Evolutionary conservation across 2,329 filamentous ascomycete genomes (phyloP), one percentile per base, ranked within the genome.

Genomic region (Aspergillus calidoustus): DNA sequence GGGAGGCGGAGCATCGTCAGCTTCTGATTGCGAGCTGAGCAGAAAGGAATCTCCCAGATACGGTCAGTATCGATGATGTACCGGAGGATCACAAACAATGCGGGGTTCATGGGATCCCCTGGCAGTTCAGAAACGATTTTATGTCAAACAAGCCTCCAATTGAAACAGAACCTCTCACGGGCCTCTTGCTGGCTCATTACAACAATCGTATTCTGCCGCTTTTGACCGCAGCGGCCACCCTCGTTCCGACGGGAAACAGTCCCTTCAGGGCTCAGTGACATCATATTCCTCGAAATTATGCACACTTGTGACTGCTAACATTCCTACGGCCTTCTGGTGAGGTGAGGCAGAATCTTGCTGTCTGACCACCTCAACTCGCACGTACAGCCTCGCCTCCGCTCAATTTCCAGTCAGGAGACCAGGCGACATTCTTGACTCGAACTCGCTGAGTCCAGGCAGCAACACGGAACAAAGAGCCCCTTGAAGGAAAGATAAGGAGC

Each of bases 1-100:
- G 61, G 49, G 61, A 64, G 62, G 64, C 64, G 64, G 64, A 66
- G 60, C 62, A 59, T 59, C 34, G 48, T 60, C 54, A 57, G 59
- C 54, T 60, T 56, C 34, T 60, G 41, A 60, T 60, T 54, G 59
- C 48, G 19, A 51, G 55, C 48, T 51, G 48, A 46, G 51, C 55
- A 57, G 23, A 44, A 25, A 46, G 38, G 15, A 4, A 44, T 49
- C 25, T 23, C 46, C 25, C 23, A 25, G 48, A 51, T 34, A 52
- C 31, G 28, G 47, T 17, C 15, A 44, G 41, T 49, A 6, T 48
- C 19, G 22, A 15, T n/a, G 23, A 48, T 30, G 17, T 46, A 13
- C 47, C 6, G 46, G 23, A 50, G 9, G 9, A 53, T 41, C 19
- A 19, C 30, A 19, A 22, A 7, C 5, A 15, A 19, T 50, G 31